These are phyloP conservation scores for Elsinoe perseae DNA, from an alignment of 2,329 filamentous ascomycete species.

Conservation along the genomic window DNA sequence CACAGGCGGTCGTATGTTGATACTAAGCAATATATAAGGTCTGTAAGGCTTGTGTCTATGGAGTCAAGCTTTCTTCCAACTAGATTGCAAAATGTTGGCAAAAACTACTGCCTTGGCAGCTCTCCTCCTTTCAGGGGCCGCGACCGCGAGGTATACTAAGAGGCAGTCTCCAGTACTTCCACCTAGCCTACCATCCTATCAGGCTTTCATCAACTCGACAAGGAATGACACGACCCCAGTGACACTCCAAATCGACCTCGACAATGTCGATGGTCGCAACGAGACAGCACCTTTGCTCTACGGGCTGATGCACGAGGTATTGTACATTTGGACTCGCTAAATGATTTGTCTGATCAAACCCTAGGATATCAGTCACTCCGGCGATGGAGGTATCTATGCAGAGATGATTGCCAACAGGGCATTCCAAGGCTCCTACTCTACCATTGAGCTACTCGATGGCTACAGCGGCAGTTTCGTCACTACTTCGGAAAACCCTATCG, in stretches of 20 bases:
- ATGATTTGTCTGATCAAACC: not conserved
- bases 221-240: constrained; percentile 19
- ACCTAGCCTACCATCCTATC: constrained; percentile 16
- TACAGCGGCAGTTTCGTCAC: constrained; percentile 23
- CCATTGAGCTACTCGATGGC: constrained; percentile 19
- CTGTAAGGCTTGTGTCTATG: not conserved
- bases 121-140: not conserved
- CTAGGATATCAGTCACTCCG: constrained; percentile 46
- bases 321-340: not conserved
- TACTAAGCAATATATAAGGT: not conserved
- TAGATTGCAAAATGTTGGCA: not conserved
- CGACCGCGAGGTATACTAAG: constrained; percentile 10
- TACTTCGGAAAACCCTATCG: constrained; percentile 24
- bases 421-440: constrained; percentile 47
- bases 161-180: constrained; percentile 12
- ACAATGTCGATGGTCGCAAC: constrained; percentile 16
- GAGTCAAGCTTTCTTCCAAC: not conserved
- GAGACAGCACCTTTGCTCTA: constrained; percentile 19
- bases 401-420: constrained; percentile 64
- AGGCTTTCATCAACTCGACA: constrained; percentile 20
- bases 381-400: constrained; percentile 65
- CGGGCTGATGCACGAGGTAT: constrained; percentile 19
- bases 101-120: not conserved
- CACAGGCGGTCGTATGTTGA: not conserved
- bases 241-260: constrained; percentile 17